These are phyloP conservation scores for Penicillium janthinellum DNA, from an alignment of 2,329 filamentous ascomycete genomes.

Conservation along the genomic window DNA sequence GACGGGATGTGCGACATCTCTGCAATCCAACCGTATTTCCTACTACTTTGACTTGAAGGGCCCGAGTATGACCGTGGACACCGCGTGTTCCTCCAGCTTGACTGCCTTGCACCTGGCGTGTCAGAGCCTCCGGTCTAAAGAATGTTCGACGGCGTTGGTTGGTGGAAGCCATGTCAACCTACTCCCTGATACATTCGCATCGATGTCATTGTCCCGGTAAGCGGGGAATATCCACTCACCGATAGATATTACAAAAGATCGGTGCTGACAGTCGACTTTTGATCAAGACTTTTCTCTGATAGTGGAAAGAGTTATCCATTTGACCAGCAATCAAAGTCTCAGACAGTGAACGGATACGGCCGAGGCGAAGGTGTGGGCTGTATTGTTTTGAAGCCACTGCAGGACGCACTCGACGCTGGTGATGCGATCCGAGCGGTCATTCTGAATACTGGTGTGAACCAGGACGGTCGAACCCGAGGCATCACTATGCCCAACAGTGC, in stretches of 20 bases:
- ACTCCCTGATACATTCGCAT: constrained; percentile 26
- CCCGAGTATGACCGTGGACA: constrained; percentile 33
- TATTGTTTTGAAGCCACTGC: constrained; percentile 29
- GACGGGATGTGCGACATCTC: constrained; percentile 26
- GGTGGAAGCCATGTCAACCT: constrained; percentile 32
- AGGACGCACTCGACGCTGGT: constrained; percentile 29
- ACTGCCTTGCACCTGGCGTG: constrained; percentile 31
- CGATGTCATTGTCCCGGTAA: constrained; percentile 28
- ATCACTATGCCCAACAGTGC: constrained; percentile 31
- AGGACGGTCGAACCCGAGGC: constrained; percentile 27
- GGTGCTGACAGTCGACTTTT: not conserved
- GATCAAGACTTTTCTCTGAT: constrained; percentile 24
- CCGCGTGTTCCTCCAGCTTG: constrained; percentile 32
- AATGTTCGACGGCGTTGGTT: constrained; percentile 30
- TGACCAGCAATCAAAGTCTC: constrained; percentile 15
- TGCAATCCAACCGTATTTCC: constrained; percentile 33
- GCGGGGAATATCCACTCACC: not conserved
- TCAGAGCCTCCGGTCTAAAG: constrained; percentile 28
- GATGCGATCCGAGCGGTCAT: constrained; percentile 27
- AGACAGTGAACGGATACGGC: constrained; percentile 31
- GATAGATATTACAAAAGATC: not conserved
- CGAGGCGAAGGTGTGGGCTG: constrained; percentile 41
- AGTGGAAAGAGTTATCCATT: constrained; percentile 31
- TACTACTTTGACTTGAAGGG: constrained; percentile 36
- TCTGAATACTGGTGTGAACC: constrained; percentile 25